These are phyloP conservation scores for Maudiozyma serrabonitensis DNA, from an alignment of 805 yeast species.

Conservation along the genomic window DNA sequence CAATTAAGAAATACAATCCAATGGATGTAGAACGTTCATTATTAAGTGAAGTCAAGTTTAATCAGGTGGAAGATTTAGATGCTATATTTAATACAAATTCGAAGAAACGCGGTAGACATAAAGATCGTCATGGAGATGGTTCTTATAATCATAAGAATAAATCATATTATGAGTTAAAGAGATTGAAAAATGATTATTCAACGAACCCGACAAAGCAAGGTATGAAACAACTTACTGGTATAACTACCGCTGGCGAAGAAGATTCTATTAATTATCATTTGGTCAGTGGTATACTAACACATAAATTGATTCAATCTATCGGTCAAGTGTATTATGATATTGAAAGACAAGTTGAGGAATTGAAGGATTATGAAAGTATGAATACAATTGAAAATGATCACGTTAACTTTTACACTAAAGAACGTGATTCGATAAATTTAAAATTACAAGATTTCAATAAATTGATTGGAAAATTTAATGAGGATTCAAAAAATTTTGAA, in stretches of 20 bases:
- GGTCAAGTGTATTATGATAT: slow-evolving; percentile 38
- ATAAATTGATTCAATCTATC: slow-evolving; percentile 49
- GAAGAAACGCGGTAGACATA: slow-evolving; percentile 24
- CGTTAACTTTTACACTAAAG: slow-evolving; percentile 34
- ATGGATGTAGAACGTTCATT: slow-evolving; percentile 73
- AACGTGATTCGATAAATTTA: slow-evolving; percentile 36
- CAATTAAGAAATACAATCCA: slow-evolving; percentile 52
- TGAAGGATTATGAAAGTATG: slow-evolving; percentile 35
- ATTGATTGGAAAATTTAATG: slow-evolving; percentile 10
- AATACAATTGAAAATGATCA: slow-evolving; percentile 35
- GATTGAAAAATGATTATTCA: slow-evolving; percentile 58
- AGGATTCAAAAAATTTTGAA: slow-evolving; percentile 26
- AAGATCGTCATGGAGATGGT: slow-evolving; percentile 5
- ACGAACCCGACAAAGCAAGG: slow-evolving; percentile 57
- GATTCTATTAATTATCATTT: slow-evolving; percentile 29
- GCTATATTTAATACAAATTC: slow-evolving; percentile 21
- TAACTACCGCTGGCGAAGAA: slow-evolving; percentile 32
- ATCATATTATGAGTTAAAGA: slow-evolving; percentile 47
- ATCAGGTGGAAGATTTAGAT: slow-evolving; percentile 33
- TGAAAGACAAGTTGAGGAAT: slow-evolving; percentile 38
- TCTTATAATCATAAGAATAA: slow-evolving; percentile 7
- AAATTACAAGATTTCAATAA: slow-evolving; percentile 36
- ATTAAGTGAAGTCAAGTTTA: slow-evolving; percentile 63
- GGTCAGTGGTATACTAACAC: slow-evolving; percentile 44
- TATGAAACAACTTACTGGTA: slow-evolving; percentile 41